These are phyloP conservation scores for Trapa incisa DNA, from an alignment of 345 rosid species.

Conservation along the genomic window DNA sequence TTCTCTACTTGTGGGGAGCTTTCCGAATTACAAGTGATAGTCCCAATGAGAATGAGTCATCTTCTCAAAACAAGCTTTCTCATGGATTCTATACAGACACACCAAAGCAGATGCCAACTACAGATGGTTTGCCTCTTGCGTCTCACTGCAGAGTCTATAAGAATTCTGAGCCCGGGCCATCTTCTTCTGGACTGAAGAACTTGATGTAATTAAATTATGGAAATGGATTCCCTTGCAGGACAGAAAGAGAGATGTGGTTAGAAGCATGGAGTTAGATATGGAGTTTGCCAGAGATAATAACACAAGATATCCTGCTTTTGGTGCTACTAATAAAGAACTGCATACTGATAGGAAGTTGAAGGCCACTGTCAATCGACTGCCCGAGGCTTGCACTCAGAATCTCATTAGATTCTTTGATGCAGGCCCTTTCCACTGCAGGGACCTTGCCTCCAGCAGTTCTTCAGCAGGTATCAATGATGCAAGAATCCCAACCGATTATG, in stretches of 20 bases:
- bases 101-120: background rate
- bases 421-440: background rate
- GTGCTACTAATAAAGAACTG: background rate
- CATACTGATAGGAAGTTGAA: background rate
- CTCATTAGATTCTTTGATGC: background rate
- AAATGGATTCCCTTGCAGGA: background rate
- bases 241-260: background rate
- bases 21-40: background rate
- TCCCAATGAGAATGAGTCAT: background rate
- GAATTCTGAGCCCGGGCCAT: background rate
- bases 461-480: background rate
- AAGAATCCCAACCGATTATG: background rate
- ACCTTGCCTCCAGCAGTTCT: background rate
- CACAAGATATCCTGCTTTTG: background rate
- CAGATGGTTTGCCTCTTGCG: background rate
- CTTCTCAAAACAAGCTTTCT: background rate
- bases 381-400: background rate
- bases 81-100: background rate
- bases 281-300: background rate
- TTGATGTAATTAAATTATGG: background rate
- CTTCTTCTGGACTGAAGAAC: background rate
- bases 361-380: background rate
- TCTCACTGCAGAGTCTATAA: background rate
- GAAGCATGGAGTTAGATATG: background rate
- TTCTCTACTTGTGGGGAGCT: conserved; percentile 6